These are phyloP conservation scores for Boehmeria nivea DNA, from an alignment of 306 rosid species.

Conservation along the genomic window DNA sequence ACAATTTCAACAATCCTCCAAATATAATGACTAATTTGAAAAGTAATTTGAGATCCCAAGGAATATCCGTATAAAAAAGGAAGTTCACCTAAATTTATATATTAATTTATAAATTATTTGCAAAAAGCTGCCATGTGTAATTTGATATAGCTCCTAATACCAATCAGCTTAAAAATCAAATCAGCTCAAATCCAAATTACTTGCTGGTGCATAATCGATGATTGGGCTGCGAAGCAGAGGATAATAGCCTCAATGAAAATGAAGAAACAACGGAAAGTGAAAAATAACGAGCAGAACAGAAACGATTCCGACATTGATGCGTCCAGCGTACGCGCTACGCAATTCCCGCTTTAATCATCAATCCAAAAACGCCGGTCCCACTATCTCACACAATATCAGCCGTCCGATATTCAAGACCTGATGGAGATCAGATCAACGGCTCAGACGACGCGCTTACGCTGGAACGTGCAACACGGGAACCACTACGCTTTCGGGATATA, in stretches of 20 bases:
- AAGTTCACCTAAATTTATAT: too few relatives aligned
- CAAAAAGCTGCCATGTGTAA: too few relatives aligned
- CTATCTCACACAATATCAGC: not conserved
- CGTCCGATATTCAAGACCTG: not conserved
- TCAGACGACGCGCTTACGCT: not conserved
- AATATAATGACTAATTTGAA: too few relatives aligned
- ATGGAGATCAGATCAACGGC: not conserved
- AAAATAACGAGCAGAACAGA: not conserved
- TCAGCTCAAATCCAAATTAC: not conserved
- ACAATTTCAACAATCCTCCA: too few relatives aligned
- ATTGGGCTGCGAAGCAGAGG: constrained; percentile 1
- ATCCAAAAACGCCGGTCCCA: not conserved
- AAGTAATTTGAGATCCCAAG: too few relatives aligned
- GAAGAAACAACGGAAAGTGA: too few relatives aligned
- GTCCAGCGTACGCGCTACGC: constrained; percentile 11
- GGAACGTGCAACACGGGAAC: not conserved
- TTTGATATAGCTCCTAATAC: too few relatives aligned
- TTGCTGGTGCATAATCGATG: constrained; percentile 6
- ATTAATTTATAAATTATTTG: too few relatives aligned
- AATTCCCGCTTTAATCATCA: not conserved
- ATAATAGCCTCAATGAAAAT: too few relatives aligned
- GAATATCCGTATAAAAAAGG: too few relatives aligned
- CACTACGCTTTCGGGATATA: constrained; percentile 21
- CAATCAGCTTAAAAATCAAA: not conserved
- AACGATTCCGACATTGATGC: constrained; percentile 21